Evolutionary conservation across 2,329 filamentous ascomycete genomes (phyloP), one percentile per base, ranked within the genome.

Genomic region (Neofusicoccum umdonicola): DNA sequence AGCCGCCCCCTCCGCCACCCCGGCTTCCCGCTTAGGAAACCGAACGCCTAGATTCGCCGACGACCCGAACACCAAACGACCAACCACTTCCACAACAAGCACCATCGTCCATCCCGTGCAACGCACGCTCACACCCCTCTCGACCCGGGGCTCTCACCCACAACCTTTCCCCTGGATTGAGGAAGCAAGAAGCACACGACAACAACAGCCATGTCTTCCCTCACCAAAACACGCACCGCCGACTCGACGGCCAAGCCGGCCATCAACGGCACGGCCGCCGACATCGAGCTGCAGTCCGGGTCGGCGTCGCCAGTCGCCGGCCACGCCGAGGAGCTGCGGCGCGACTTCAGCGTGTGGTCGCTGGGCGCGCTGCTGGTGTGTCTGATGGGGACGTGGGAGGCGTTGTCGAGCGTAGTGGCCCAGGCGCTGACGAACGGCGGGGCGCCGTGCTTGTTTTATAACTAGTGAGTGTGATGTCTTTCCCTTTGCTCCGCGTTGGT

Each of bases 341-440:
- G 76, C 63, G 69, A 79, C 65, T 81, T 82, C 68, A 80, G 79
- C 0, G 67, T 83, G 1, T 79, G 78, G 69, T 80, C 81, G 0
- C 72, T 84, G 1, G 76, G 76, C 13, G 74, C 76, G 3, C 70
- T 84, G 5, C 79, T 80, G 51, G 70, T 83, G 7, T 82, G 80
- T 51, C 71, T 84, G 50, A 83, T 83, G 81, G 82, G 78, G 42
- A 83, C 82, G 9, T 84, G 81, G 82, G 82, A 84, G 63, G 81
- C 82, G 0, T 69, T 83, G 3, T 79, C 79, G 0, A 79, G 78
- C 1, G 81, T 84, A 4, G 74, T 84, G 11, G 76, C 79, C 2
- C 74, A 75, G 3, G 81, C 81, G 1, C 67, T 83, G 35, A 74
- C 75, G 1, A 80, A 76, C 48, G 81, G 82, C 0, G 81, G 82